phyloP scores from a whole-genome alignment of 257 asterid species.

The Salvia rosmarinus region DNA sequence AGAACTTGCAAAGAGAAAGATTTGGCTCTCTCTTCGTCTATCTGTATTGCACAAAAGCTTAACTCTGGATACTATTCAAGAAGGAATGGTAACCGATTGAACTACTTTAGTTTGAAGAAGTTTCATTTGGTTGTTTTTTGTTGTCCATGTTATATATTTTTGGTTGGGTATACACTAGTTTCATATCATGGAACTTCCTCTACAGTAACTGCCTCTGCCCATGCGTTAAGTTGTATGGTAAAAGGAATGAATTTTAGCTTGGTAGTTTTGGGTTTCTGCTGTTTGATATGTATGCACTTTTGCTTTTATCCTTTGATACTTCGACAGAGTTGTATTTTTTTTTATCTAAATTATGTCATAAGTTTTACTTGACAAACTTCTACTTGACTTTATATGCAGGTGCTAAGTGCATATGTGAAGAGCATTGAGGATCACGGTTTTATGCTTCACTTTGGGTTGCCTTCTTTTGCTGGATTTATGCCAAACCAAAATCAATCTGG shows the following conservation, averaged over 20 bases:
- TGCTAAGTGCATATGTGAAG: conserved; percentile 79
- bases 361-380: conserved; percentile 14
- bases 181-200: not conserved
- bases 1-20: conserved; percentile 75
- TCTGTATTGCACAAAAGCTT: conserved; percentile 73
- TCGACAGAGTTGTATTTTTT: not conserved
- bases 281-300: not conserved
- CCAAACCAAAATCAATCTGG: conserved; percentile 63
- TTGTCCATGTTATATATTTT: conserved; percentile 1
- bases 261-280: not conserved
- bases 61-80: conserved; percentile 78
- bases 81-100: conserved; percentile 72
- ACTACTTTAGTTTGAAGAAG: conserved; percentile 24
- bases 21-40: conserved; percentile 92
- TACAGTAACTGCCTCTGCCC: not conserved
- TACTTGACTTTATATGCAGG: conserved; percentile 50
- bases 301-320: conserved; percentile 16
- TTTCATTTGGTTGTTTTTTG: conserved; percentile 11
- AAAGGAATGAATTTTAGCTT: not conserved
- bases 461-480: conserved; percentile 81
- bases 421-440: conserved; percentile 98
- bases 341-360: conserved; percentile 20
- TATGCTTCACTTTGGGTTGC: conserved; percentile 75
- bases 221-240: not conserved
- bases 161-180: not conserved